phyloP scores from a whole-genome alignment of 2,329 filamentous ascomycete species.

The Paramyrothecium roridum region DNA sequence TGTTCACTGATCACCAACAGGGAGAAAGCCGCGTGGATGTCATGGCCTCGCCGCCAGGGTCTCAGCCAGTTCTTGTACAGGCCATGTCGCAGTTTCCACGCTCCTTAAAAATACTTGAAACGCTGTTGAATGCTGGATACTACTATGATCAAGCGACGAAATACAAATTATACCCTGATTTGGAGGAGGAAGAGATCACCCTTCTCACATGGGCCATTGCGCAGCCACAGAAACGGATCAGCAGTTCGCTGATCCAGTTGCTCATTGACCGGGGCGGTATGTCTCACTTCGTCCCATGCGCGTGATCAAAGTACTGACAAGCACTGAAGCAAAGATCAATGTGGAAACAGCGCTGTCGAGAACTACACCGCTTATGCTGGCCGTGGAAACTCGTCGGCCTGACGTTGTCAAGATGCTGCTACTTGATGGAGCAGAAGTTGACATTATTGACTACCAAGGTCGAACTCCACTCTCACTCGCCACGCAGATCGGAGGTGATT shows the following conservation, averaged over 20 bases:
- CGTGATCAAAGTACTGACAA: constrained; percentile 6
- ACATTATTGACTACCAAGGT: constrained; percentile 52
- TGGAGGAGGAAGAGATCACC: constrained; percentile 53
- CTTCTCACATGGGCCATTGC: constrained; percentile 59
- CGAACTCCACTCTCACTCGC: constrained; percentile 60
- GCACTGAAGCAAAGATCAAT: constrained; percentile 50
- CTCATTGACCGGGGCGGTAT: constrained; percentile 45
- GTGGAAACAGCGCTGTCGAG: constrained; percentile 49
- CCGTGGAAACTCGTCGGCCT: constrained; percentile 51
- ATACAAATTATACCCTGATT: constrained; percentile 38
- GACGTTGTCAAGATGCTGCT: constrained; percentile 57
- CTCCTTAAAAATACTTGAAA: constrained; percentile 47
- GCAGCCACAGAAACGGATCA: constrained; percentile 61
- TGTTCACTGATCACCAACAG: constrained; percentile 49
- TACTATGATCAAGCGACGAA: constrained; percentile 54
- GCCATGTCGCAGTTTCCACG: constrained; percentile 54
- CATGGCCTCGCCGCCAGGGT: constrained; percentile 38
- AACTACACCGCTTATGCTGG: constrained; percentile 57
- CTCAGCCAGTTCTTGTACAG: constrained; percentile 46
- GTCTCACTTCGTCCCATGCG: constrained; percentile 10
- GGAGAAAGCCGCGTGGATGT: constrained; percentile 48
- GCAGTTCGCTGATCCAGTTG: constrained; percentile 53
- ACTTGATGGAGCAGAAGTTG: constrained; percentile 56
- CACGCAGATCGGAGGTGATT: constrained; percentile 49
- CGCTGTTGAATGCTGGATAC: constrained; percentile 54